Conservation (phyloP, 2,329 filamentous ascomycete species). For the Cladosporium oxysporum region DNA sequence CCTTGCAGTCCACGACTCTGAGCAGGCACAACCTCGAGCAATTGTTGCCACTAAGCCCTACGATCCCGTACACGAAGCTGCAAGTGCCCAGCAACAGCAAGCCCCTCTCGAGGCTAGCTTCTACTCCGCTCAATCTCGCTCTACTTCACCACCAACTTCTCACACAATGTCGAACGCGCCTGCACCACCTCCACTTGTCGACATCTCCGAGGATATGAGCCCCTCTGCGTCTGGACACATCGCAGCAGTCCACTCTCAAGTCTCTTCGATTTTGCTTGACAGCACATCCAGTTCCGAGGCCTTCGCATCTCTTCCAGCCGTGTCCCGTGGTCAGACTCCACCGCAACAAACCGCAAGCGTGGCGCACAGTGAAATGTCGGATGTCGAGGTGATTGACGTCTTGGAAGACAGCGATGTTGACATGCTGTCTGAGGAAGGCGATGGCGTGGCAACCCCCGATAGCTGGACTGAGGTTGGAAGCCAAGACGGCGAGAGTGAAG, state of each 20-base stretch:
- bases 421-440: conserved; percentile 35
- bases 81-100: conserved; percentile 22
- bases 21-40: neutral
- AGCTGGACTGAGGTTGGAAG: conserved; percentile 43
- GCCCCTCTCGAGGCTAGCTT: conserved; percentile 31
- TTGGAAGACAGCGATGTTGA: conserved; percentile 38
- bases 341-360: conserved; percentile 20
- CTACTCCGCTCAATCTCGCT: conserved; percentile 33
- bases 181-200: conserved; percentile 26
- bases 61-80: conserved; percentile 38
- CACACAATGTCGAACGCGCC: conserved; percentile 16
- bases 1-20: conserved; percentile 26
- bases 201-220: conserved; percentile 25
- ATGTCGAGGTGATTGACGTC: conserved; percentile 35
- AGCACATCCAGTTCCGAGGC: conserved; percentile 33
- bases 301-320: conserved; percentile 30
- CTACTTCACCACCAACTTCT: conserved; percentile 25
- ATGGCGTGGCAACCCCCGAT: conserved; percentile 39
- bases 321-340: conserved; percentile 23
- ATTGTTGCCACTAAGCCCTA: conserved; percentile 17
- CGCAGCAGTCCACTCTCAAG: conserved; percentile 26
- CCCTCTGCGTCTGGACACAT: conserved; percentile 25
- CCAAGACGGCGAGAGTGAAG: conserved; percentile 38
- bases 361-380: conserved; percentile 24
- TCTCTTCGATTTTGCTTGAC: conserved; percentile 30